A percentile compares a stretch with the other conserved stretches of the same genome.
Evolutionary conservation across 768 basidiomycete species (phyloP).

Genomic region (Leccinum rimulosum): DNA sequence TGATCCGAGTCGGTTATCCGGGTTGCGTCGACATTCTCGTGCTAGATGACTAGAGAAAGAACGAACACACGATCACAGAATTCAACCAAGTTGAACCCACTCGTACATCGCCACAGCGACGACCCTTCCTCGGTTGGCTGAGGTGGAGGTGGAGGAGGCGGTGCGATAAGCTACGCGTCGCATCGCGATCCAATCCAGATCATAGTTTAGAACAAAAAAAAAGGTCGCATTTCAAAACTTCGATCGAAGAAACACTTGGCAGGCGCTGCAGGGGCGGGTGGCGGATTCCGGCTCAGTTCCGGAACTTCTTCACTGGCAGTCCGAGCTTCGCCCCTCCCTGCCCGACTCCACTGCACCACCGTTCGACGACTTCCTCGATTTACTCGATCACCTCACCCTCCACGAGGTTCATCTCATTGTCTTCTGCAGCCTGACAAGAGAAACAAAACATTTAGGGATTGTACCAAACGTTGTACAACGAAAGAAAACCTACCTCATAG

Average conservation of each 20-base stretch:
- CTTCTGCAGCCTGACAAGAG: no score
- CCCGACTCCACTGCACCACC: no score
- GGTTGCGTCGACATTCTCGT: no score
- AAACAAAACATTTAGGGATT: no score
- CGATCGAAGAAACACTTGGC: no score
- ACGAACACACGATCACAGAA: no score
- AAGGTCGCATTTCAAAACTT: no score
- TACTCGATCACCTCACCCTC: no score
- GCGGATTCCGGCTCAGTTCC: constrained; percentile 31
- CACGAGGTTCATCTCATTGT: no score
- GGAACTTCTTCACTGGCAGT: constrained; percentile 30
- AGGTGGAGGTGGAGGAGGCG: constrained; percentile 39
- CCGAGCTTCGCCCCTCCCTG: not conserved
- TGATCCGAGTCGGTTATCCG: constrained; percentile 30
- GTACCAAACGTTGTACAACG: constrained; percentile 24
- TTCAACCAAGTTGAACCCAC: constrained; percentile 37
- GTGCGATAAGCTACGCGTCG: constrained; percentile 29
- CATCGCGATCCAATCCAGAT: not conserved
- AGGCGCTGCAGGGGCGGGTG: constrained; percentile 36
- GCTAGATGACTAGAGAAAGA: no score
- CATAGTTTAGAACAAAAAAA: no score
- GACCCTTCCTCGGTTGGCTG: constrained; percentile 58
- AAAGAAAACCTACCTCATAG: no score
- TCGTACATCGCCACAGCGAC: constrained; percentile 68
- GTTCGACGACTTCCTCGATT: constrained; percentile 53